Percentiles rank a stretch among this genome's conserved stretches.
Conservation (phyloP, 257 asterid genomes). For the Nemophila menziesii region DNA sequence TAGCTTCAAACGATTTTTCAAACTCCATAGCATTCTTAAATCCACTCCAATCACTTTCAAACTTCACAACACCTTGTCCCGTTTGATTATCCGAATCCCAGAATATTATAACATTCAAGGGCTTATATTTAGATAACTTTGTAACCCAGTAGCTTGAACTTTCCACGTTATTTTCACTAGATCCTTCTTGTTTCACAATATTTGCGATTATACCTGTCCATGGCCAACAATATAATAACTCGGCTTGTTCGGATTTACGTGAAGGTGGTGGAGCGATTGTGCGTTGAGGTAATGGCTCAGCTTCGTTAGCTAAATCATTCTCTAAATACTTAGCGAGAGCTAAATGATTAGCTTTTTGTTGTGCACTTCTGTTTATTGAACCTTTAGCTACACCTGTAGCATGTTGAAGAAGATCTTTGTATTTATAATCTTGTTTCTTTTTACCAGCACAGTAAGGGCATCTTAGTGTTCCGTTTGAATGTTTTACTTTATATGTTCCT, state of each 20-base stretch:
- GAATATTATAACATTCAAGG: conserved; percentile 32
- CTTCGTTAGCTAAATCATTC: conserved; percentile 34
- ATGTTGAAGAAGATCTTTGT: conserved; percentile 71
- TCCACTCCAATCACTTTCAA: conserved; percentile 53
- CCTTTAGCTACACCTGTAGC: conserved; percentile 83
- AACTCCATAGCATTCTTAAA: conserved; percentile 50
- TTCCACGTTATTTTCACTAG: conserved; percentile 18
- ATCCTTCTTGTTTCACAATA: conserved; percentile 24
- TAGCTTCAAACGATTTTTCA: conserved; percentile 46
- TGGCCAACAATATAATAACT: conserved; percentile 67
- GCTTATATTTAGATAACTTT: conserved; percentile 36
- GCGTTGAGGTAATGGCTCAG: conserved; percentile 43
- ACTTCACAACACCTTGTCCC: conserved; percentile 35
- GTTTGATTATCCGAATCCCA: conserved; percentile 22
- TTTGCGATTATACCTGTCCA: conserved; percentile 67
- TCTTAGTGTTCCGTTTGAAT: conserved; percentile 65
- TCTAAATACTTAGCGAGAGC: conserved; percentile 57
- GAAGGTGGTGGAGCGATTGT: conserved; percentile 22
- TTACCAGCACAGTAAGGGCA: conserved; percentile 96
- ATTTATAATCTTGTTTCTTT: conserved; percentile 85
- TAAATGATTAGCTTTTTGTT: conserved; percentile 69
- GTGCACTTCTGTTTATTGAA: conserved; percentile 45
- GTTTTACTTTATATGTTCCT: conserved; percentile 64
- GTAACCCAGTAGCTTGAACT: conserved; percentile 30
- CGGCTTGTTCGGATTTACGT: conserved; percentile 31